Conservation (phyloP, 2,329 filamentous ascomycete genomes). For the Neonectria ditissima region DNA sequence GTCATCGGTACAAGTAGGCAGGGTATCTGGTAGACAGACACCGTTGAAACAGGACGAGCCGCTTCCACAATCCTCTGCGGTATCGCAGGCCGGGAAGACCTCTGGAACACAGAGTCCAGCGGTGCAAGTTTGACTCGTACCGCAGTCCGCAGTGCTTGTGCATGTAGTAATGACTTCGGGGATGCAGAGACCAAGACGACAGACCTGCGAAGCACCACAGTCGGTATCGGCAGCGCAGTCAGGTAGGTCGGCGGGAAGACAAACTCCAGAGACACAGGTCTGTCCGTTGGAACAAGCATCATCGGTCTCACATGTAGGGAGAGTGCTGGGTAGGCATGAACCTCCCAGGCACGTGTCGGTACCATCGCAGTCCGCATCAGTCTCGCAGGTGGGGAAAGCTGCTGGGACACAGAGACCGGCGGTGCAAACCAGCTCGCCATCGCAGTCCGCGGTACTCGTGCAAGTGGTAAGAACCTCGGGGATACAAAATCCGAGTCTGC, state of each 20-base stretch:
- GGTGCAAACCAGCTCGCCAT: neutral
- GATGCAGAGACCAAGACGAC: slow-evolving; percentile 15
- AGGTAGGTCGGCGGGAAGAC: slow-evolving; percentile 1
- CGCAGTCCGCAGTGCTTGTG: neutral
- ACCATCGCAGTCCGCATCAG: slow-evolving; percentile 5
- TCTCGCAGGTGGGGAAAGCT: slow-evolving; percentile 1
- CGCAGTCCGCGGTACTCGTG: neutral
- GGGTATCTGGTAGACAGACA: slow-evolving; percentile 9
- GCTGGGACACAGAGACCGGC: slow-evolving; percentile 15
- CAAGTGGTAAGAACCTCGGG: slow-evolving; percentile 5
- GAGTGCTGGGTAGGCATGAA: slow-evolving; percentile 3
- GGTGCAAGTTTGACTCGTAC: slow-evolving; percentile 6
- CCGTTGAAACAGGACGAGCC: slow-evolving; percentile 11
- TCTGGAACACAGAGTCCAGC: slow-evolving; percentile 21
- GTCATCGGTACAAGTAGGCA: slow-evolving; percentile 6
- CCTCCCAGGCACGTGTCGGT: slow-evolving; percentile 6
- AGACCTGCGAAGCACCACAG: slow-evolving; percentile 6
- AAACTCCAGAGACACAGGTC: slow-evolving; percentile 13
- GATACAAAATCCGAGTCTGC: slow-evolving; percentile 14
- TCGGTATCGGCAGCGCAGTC: slow-evolving; percentile 5
- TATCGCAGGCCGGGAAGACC: slow-evolving; percentile 7
- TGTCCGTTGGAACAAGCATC: slow-evolving; percentile 1
- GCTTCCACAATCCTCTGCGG: slow-evolving; percentile 4
- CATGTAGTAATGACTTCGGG: slow-evolving; percentile 4
- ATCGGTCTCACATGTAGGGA: slow-evolving; percentile 5